Conservation (phyloP, 345 rosid species). For the Rhodamnia argentea region DNA sequence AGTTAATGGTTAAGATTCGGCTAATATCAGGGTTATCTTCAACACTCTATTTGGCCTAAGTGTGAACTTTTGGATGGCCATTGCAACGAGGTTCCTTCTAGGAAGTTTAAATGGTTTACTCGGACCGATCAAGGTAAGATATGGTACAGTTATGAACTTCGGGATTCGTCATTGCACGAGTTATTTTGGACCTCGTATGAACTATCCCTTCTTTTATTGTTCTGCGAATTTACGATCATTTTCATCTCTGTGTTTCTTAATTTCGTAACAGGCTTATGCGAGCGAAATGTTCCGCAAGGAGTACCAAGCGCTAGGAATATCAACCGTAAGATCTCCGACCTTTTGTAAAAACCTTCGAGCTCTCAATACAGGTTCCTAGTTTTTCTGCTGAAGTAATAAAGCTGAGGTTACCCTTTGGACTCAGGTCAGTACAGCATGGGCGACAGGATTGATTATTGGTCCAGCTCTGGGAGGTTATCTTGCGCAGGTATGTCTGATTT, state of each 20-base stretch:
- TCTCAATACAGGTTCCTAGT: background rate
- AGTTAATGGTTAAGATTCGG: background rate
- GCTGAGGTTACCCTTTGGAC: background rate
- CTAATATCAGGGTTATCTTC: slow-evolving; percentile 57
- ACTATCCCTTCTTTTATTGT: background rate
- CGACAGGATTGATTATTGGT: slow-evolving; percentile 88
- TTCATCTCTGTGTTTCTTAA: background rate
- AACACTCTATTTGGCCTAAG: slow-evolving; percentile 87
- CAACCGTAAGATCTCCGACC: slow-evolving; percentile 45
- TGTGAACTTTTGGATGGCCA: slow-evolving; percentile 86
- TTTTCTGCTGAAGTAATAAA: background rate
- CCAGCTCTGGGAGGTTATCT: slow-evolving; percentile 93
- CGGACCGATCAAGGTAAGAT: slow-evolving; percentile 70
- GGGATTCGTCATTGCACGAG: background rate
- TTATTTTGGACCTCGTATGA: background rate
- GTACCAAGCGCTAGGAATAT: slow-evolving; percentile 69
- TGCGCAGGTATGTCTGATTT: slow-evolving; percentile 55
- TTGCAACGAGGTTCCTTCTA: slow-evolving; percentile 65
- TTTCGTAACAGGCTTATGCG: slow-evolving; percentile 63
- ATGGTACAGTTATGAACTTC: background rate
- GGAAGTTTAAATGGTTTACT: slow-evolving; percentile 82
- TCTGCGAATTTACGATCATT: background rate
- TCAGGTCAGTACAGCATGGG: slow-evolving; percentile 96
- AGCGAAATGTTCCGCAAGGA: slow-evolving; percentile 61
- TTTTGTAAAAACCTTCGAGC: background rate